Base-by-base conservation (phyloP, 139 green algal species). In the Coelastrella sp. region DNA sequence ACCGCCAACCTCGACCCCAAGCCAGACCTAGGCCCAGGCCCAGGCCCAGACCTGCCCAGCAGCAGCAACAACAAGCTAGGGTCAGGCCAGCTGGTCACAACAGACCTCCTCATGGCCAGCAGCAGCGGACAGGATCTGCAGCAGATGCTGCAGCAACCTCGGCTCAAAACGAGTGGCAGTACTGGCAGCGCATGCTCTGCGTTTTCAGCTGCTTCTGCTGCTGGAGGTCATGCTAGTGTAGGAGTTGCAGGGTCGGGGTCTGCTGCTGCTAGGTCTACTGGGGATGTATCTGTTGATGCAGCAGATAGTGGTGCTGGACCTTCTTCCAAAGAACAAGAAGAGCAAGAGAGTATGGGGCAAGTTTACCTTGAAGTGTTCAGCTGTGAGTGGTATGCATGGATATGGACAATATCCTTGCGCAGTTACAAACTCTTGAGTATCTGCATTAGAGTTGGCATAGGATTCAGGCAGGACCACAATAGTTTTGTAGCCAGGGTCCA, bases 311-410 rank as follows among this genome's bases (percentile, higher is more conserved):
- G 69, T 45, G 35, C 25, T 50, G 5, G 30, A 5, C 21, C 48
- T 30, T 53, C 15, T 2, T 11, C 30, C 5, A 62, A 73, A 15
- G 37, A 51, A 3, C 19, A 19, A 25, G 51, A 27, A 8, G 53
- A 83, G 13, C 11, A 7, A 4, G 77, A 73, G 23, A 64, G 59
- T 38, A 17, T 74, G 4, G 38, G 27, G 7, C n/a, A 27, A 25
- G 75, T 83, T 19, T 75, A 62, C 11, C 32, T 13, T 38, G 77
- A 75, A 9, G 77, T 73, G 2, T 84, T 84, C 2, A 25, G 71
- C 53, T 59, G 77, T 84, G 15, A 74, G 77, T 37, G 51, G 17
- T n/a, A n/a, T n/a, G n/a, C n/a, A n/a, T n/a, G n/a, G n/a, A n/a
- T n/a, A n/a, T n/a, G n/a, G n/a, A n/a, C n/a, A n/a, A n/a, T n/a